Percentiles rank a stretch among this genome's conserved stretches.
Evolutionary conservation across 495 filamentous ascomycete species (phyloP).

Genomic region (Lepraria neglecta): DNA sequence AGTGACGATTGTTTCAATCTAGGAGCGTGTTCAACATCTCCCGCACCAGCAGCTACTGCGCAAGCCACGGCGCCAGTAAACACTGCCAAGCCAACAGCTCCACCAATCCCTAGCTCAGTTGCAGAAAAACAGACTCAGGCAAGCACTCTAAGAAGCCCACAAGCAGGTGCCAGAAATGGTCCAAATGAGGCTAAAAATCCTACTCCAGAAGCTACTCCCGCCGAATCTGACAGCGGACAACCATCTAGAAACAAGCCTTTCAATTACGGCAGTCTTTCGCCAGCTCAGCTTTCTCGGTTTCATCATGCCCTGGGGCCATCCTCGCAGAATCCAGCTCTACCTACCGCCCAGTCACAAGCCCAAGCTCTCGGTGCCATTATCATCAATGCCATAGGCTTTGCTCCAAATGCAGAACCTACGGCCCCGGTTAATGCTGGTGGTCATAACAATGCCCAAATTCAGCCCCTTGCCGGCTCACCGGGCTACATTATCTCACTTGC

Average conservation of each 20-base stretch:
- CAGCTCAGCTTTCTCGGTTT: not conserved
- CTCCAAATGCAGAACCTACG: not conserved
- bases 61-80: not conserved
- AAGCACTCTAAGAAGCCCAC: no score
- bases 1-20: not conserved
- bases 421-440: not conserved
- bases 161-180: no score
- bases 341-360: not conserved
- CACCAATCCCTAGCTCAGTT: no score
- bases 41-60: not conserved
- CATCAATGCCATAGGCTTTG: not conserved
- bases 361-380: constrained; percentile 3
- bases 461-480: not conserved
- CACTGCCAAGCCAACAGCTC: not conserved
- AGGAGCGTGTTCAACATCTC: not conserved
- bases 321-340: not conserved
- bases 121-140: no score
- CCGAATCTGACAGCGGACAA: not conserved
- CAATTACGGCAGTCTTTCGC: not conserved
- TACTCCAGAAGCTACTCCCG: not conserved
- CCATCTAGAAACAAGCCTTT: not conserved
- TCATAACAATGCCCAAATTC: not conserved
- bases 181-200: not conserved
- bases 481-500: constrained; percentile 11
- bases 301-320: not conserved